These are phyloP conservation scores for Phyllosticta citriasiana DNA, from an alignment of 2,329 filamentous ascomycete genomes.

Conservation along the genomic window DNA sequence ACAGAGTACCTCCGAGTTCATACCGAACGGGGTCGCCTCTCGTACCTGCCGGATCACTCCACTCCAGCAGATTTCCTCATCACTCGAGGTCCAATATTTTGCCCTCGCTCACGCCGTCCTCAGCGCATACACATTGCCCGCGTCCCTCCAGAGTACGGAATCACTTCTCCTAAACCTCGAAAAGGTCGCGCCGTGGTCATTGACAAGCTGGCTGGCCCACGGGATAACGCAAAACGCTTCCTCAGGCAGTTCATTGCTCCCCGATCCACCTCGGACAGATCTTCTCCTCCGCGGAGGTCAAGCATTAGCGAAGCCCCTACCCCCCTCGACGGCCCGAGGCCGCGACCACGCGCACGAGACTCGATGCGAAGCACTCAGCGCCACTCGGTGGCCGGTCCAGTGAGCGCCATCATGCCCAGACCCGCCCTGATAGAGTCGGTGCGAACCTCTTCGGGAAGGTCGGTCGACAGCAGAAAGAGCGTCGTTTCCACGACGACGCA, in stretches of 20 bases:
- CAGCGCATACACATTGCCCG: constrained; percentile 48
- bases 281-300: constrained; percentile 13
- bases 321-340: constrained; percentile 11
- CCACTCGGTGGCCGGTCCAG: constrained; percentile 29
- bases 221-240: constrained; percentile 40
- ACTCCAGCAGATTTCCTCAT: constrained; percentile 6
- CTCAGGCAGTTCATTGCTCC: constrained; percentile 37
- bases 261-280: constrained; percentile 17
- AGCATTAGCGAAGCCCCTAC: background rate
- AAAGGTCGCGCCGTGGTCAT: constrained; percentile 23
- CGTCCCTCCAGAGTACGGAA: constrained; percentile 34
- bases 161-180: constrained; percentile 22
- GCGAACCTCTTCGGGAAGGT: constrained; percentile 24
- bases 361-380: constrained; percentile 30
- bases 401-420: constrained; percentile 28
- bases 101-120: constrained; percentile 42
- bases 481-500: constrained; percentile 22
- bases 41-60: constrained; percentile 27
- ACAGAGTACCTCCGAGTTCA: constrained; percentile 29
- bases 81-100: constrained; percentile 28
- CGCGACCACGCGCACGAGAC: constrained; percentile 17
- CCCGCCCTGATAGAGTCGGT: constrained; percentile 33
- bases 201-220: constrained; percentile 41
- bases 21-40: constrained; percentile 27
- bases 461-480: constrained; percentile 17